phyloP scores from a whole-genome alignment of 306 rosid genomes.

The Medicago lupulina region DNA sequence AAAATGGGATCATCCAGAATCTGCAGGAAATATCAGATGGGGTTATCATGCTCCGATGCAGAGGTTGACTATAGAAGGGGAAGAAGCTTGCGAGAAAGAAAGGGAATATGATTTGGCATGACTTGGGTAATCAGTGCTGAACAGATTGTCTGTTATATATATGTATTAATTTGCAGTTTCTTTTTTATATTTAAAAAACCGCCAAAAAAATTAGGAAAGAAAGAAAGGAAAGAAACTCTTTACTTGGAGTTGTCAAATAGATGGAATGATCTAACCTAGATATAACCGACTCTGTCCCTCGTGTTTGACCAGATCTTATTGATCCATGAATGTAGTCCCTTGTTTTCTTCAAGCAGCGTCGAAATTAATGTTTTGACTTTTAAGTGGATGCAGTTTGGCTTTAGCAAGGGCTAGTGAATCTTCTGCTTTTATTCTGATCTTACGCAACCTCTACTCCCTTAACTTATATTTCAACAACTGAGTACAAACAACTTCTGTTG shows the following conservation, averaged over 20 bases:
- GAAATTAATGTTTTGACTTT: slow-evolving; percentile 44
- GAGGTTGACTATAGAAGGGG: slow-evolving; percentile 96
- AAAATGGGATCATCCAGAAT: slow-evolving; percentile 68
- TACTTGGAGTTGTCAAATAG: slow-evolving; percentile 57
- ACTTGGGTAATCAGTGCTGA: slow-evolving; percentile 54
- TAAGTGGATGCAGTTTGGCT: slow-evolving; percentile 46
- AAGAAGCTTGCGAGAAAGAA: slow-evolving; percentile 79
- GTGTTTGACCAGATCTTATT: slow-evolving; percentile 57
- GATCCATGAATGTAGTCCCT: slow-evolving; percentile 60
- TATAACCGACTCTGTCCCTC: slow-evolving; percentile 67
- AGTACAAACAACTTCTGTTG: not conserved
- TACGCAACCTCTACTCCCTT: slow-evolving; percentile 2
- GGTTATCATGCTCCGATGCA: slow-evolving; percentile 91
- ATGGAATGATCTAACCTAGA: slow-evolving; percentile 79
- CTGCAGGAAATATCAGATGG: slow-evolving; percentile 70
- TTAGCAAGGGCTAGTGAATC: slow-evolving; percentile 10
- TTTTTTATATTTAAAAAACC: slow-evolving; percentile 20
- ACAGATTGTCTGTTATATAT: slow-evolving; percentile 50
- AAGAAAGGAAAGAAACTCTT: slow-evolving; percentile 37
- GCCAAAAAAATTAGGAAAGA: not conserved
- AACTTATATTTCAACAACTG: not conserved
- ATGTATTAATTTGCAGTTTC: slow-evolving; percentile 59
- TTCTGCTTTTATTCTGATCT: slow-evolving; percentile 10
- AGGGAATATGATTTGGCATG: slow-evolving; percentile 69
- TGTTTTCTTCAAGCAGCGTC: slow-evolving; percentile 45